Percentiles rank a stretch among this genome's conserved stretches.
Conservation (phyloP, 805 yeast species). For the Lipomyces oligophaga region DNA sequence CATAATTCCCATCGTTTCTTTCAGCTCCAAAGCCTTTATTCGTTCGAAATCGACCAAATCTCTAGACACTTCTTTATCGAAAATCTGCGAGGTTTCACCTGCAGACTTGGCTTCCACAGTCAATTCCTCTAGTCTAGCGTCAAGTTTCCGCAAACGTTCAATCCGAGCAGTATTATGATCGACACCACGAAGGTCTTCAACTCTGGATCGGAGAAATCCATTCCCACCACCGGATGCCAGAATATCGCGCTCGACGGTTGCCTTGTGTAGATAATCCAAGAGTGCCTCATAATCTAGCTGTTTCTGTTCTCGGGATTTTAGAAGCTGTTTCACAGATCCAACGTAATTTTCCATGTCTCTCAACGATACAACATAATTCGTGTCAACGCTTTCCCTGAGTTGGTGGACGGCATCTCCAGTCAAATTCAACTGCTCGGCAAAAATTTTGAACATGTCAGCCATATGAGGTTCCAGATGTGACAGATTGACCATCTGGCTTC, state of each 20-base stretch:
- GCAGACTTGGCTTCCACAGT: constrained; percentile 51
- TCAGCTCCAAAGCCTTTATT: constrained; percentile 74
- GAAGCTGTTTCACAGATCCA: constrained; percentile 57
- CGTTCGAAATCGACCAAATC: constrained; percentile 68
- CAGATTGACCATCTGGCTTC: constrained; percentile 63
- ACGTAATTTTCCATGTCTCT: constrained; percentile 85
- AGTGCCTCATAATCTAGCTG: constrained; percentile 87
- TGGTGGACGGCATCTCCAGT: constrained; percentile 36
- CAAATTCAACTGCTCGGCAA: constrained; percentile 48
- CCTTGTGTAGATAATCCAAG: constrained; percentile 69
- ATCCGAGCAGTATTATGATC: constrained; percentile 55
- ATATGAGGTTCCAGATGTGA: constrained; percentile 52
- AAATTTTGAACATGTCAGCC: constrained; percentile 41
- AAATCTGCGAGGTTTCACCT: constrained; percentile 48
- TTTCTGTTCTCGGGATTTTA: constrained; percentile 84
- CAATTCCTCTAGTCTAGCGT: constrained; percentile 47
- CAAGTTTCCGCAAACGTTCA: constrained; percentile 51
- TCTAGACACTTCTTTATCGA: constrained; percentile 54
- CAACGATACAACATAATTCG: constrained; percentile 73
- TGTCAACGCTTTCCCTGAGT: constrained; percentile 58
- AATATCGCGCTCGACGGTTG: constrained; percentile 60
- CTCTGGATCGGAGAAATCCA: constrained; percentile 52
- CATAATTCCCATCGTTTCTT: constrained; percentile 62
- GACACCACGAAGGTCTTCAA: constrained; percentile 61
- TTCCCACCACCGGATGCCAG: constrained; percentile 52